A percentile compares a stretch with the other conserved stretches of the same genome.
Evolutionary conservation across 2,329 filamentous ascomycete species (phyloP).

Genomic region (Aureobasidium subglaciale): DNA sequence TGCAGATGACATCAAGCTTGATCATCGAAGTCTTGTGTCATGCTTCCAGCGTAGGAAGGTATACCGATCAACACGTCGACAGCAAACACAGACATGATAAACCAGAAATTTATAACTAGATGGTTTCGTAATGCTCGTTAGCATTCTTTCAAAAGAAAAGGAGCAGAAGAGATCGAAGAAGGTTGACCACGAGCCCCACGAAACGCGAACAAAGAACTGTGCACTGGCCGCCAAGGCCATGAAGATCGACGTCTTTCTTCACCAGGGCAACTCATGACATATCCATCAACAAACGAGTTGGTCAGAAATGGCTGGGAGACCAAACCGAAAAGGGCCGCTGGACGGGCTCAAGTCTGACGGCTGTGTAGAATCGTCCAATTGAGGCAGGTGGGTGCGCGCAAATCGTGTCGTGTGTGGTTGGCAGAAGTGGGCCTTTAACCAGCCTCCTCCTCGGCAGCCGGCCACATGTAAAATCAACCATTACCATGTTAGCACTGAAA

Average conservation of each 20-base stretch:
- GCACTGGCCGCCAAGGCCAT: not conserved
- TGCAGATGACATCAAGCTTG: conserved; percentile 4
- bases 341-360: not conserved
- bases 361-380: not conserved
- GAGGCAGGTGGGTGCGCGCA: not conserved
- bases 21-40: not conserved
- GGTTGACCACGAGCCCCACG: not conserved
- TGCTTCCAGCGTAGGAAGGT: not conserved
- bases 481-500: conserved; percentile 1
- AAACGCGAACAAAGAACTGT: not conserved
- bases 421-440: not conserved
- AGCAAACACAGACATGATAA: no score
- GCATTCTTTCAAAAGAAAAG: not conserved
- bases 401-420: conserved; percentile 2
- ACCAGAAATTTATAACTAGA: no score
- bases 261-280: not conserved
- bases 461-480: conserved; percentile 7
- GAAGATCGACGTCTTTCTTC: conserved; percentile 4
- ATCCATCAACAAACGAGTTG: not conserved
- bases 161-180: not conserved
- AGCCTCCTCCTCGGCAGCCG: conserved; percentile 12
- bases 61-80: not conserved
- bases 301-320: conserved; percentile 1
- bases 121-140: no score
- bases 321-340: not conserved